A percentile compares a stretch with the other conserved stretches of the same genome.
Evolutionary conservation across 2,329 filamentous ascomycete species (phyloP).

Genomic region (Botryotinia narcissicola): DNA sequence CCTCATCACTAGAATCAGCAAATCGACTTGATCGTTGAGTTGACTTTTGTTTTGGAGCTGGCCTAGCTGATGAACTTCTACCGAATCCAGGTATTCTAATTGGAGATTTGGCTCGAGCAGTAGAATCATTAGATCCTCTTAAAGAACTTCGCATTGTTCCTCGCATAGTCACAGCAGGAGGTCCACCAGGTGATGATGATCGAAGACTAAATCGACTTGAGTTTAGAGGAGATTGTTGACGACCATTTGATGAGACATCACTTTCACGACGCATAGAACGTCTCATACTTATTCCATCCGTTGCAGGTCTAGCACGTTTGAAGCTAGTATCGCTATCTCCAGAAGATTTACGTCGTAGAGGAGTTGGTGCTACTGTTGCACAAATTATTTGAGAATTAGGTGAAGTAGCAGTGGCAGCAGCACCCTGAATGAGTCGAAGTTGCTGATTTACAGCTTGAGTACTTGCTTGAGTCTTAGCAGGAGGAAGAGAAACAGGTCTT

Average conservation of each 20-base stretch:
- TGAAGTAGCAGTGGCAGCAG: constrained; percentile 26
- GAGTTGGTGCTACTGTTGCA: constrained; percentile 29
- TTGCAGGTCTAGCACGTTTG: constrained; percentile 56
- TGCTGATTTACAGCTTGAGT: constrained; percentile 29
- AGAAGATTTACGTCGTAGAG: constrained; percentile 54
- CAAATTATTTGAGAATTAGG: constrained; percentile 18
- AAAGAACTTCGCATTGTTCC: constrained; percentile 39
- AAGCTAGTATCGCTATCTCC: constrained; percentile 81
- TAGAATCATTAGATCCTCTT: constrained; percentile 31
- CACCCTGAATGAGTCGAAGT: constrained; percentile 28
- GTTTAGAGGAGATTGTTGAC: constrained; percentile 40
- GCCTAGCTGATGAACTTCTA: constrained; percentile 25
- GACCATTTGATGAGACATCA: constrained; percentile 35
- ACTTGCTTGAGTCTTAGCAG: constrained; percentile 24
- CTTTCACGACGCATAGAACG: constrained; percentile 64
- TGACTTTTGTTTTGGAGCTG: constrained; percentile 25
- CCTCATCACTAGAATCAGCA: constrained; percentile 40
- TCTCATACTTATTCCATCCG: constrained; percentile 60
- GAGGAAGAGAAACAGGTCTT: constrained; percentile 35
- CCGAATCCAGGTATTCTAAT: constrained; percentile 31
- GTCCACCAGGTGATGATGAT: constrained; percentile 63
- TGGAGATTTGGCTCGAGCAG: constrained; percentile 27
- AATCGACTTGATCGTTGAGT: constrained; percentile 34
- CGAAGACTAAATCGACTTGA: constrained; percentile 68
- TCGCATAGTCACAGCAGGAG: constrained; percentile 42